Percentiles rank a stretch among this genome's conserved stretches.
These are phyloP conservation scores for Vigna hirtella DNA, from an alignment of 306 rosid species.

Conservation along the genomic window DNA sequence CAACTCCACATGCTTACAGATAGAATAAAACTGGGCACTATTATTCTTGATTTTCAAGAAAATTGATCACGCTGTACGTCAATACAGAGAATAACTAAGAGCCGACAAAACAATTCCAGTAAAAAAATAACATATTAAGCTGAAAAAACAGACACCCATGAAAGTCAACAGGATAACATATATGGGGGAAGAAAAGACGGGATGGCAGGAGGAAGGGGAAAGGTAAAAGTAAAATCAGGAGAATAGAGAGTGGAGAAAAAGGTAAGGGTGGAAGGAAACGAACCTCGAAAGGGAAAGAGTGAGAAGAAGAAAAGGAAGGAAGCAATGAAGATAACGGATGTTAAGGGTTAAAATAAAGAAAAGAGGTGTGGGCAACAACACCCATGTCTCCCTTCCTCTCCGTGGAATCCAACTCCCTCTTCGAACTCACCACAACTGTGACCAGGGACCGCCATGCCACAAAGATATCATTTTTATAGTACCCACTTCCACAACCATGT, in stretches of 20 bases:
- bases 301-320: constrained; percentile 10
- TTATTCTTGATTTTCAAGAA: constrained; percentile 25
- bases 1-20: not conserved
- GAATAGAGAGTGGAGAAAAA: not conserved
- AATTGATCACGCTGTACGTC: constrained; percentile 2
- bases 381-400: constrained; percentile 42
- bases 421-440: constrained; percentile 40
- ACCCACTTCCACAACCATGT: constrained; percentile 42
- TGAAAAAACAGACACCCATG: not conserved
- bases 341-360: constrained; percentile 47
- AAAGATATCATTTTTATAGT: constrained; percentile 42
- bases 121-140: constrained; percentile 17
- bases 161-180: not conserved
- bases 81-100: constrained; percentile 34
- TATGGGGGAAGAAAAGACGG: not conserved
- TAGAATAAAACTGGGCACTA: constrained; percentile 8
- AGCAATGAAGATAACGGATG: constrained; percentile 11
- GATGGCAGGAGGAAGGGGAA: not conserved
- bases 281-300: constrained; percentile 52
- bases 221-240: too few relatives aligned
- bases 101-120: constrained; percentile 3
- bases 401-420: not conserved
- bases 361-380: constrained; percentile 20
- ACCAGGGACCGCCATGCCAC: constrained; percentile 56
- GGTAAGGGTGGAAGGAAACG: constrained; percentile 10